phyloP scores from a whole-genome alignment of 345 rosid species.

The Cardamine occulta region DNA sequence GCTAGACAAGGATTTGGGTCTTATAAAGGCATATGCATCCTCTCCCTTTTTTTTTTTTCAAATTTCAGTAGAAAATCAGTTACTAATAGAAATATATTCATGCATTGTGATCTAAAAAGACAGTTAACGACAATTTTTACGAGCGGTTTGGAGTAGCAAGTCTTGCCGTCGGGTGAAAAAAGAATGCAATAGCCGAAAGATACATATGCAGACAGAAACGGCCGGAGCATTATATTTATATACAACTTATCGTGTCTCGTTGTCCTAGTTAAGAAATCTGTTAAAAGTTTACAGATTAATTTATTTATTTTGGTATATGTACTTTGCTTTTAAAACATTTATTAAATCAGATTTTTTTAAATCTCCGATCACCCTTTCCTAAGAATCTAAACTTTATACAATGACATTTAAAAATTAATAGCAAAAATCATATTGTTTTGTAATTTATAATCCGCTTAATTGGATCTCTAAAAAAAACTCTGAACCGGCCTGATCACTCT shows the following conservation, averaged over 20 bases:
- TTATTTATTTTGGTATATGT: too few species aligned
- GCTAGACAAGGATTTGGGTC: background rate
- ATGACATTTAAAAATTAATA: background rate
- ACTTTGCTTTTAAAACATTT: background rate
- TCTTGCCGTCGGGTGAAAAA: background rate
- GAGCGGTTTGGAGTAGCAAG: background rate
- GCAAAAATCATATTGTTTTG: background rate
- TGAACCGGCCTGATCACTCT: background rate
- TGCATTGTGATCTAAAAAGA: background rate
- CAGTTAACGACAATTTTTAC: background rate
- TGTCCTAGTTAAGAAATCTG: background rate
- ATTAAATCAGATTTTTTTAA: background rate
- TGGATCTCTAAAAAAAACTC: background rate
- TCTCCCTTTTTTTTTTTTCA: too few species aligned
- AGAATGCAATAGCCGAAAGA: background rate
- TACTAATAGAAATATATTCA: background rate
- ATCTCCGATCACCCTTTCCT: background rate
- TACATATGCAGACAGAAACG: background rate
- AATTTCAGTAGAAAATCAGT: too few species aligned
- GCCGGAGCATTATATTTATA: background rate
- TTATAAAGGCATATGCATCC: background rate
- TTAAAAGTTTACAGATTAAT: background rate
- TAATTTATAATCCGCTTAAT: background rate
- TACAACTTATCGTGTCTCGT: background rate
- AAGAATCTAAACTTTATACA: background rate